Evolutionary conservation across 176 grass and related monocot genomes (phyloP).

Genomic region (Poa annua): DNA sequence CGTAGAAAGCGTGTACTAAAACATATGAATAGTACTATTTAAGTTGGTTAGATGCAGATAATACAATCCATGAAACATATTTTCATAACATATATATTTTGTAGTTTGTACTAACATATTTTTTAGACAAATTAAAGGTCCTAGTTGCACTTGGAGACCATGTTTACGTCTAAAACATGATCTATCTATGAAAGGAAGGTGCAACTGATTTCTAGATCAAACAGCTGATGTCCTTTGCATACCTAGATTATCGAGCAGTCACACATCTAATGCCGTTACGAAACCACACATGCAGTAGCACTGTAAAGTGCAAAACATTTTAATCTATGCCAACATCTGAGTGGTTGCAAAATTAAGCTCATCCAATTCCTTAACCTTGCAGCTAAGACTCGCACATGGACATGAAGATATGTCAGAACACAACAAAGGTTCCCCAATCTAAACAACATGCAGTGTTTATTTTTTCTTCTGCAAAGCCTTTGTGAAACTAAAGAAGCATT

Average conservation of each 20-base stretch:
- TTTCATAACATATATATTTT: background rate
- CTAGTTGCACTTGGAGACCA: background rate
- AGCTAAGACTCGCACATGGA: slow-evolving; percentile 26
- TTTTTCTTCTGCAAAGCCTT: background rate
- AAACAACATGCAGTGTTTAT: background rate
- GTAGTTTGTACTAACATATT: background rate
- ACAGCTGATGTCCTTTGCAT: slow-evolving; percentile 5
- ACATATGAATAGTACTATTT: too few species aligned
- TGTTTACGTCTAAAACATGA: background rate
- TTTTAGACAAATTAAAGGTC: background rate
- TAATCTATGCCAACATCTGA: background rate
- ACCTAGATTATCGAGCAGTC: background rate
- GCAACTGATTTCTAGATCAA: background rate
- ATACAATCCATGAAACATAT: background rate
- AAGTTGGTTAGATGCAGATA: background rate
- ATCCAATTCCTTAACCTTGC: background rate
- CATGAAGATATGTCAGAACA: background rate
- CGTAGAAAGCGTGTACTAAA: background rate
- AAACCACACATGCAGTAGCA: slow-evolving; percentile 3
- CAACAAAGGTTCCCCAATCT: slow-evolving; percentile 2
- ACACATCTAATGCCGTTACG: background rate
- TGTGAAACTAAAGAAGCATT: background rate
- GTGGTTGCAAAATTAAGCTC: background rate
- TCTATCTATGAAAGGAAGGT: background rate
- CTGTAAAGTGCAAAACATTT: background rate